Base-by-base conservation (phyloP, 495 filamentous ascomycete species). In the Penicillium mononematosum region DNA sequence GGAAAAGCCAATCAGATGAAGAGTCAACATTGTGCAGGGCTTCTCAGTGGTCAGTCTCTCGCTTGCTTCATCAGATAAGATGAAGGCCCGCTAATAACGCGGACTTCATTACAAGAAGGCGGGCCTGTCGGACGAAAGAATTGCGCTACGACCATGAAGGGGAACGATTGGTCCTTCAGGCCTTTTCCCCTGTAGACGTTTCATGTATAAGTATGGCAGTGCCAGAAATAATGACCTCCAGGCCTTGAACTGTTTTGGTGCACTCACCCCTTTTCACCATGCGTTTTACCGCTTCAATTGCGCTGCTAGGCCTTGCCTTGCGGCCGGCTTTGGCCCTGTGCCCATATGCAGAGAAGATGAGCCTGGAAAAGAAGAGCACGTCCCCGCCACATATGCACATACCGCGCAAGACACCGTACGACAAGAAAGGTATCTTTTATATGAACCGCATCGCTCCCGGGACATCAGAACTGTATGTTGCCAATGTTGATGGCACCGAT, bases 401-500 rank as follows among this genome's bases (percentile, higher is more conserved):
- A 34, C 17, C 55, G 2, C 47, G 27, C 17, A 41, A 45, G 27
- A 22, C 19, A 12, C n/a, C 47, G 10, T 57, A 24, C 2, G 45
- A 27, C 22, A 48, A 48, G 45, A 48, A 48, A 11, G 45, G 45
- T 2, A 19, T 48, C 27, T 48, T 48, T 17, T 48, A 48, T n/a
- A 68, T 70, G 71, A 76, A 75, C 53, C 66, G 72, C 10, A 73
- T 76, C 45, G 62, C 58, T 6, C 70, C 74, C 1, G 63, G 63
- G 0, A 64, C 53, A 0, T 74, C 72, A 5, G n/a, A 63, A 17
- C 57, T 75, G 0, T 76, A 70, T 47, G 59, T 76, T 14, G 63
- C 71, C 44, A 64, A 73, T 36, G 58, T 58, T 1, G 67, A 76
- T 44, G 69, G 72, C 24, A 63, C 47, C 7, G 64, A 69, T 53